A percentile compares a stretch with the other conserved stretches of the same genome.
These are phyloP conservation scores for Aeschynomene evenia DNA, from an alignment of 306 rosid species.

Conservation along the genomic window DNA sequence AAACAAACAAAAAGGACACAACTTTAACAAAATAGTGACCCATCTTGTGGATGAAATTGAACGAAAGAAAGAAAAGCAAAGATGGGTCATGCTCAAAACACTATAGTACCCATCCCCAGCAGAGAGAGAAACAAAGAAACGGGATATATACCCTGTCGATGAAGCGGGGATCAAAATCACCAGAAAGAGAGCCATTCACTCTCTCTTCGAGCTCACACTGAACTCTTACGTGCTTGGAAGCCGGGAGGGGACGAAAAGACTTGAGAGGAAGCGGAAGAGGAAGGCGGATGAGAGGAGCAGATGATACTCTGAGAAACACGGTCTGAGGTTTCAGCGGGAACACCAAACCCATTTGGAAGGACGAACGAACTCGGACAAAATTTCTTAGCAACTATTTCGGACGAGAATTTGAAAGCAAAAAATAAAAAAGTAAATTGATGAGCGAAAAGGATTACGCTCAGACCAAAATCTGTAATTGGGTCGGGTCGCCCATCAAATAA, in stretches of 20 bases:
- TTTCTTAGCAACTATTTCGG: not conserved
- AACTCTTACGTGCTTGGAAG: constrained; percentile 46
- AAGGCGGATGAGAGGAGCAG: constrained; percentile 1
- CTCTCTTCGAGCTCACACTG: constrained; percentile 67
- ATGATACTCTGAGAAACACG: constrained; percentile 33
- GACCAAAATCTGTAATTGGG: too few species aligned
- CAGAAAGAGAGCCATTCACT: constrained; percentile 71
- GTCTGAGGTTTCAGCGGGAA: constrained; percentile 34
- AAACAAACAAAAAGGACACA: not conserved
- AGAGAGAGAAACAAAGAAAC: not conserved
- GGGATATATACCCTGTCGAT: constrained; percentile 58
- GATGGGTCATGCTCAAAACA: not conserved
- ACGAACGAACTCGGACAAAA: not conserved
- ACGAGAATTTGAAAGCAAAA: not conserved
- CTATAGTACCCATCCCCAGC: not conserved
- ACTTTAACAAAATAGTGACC: not conserved
- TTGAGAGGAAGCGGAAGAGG: constrained; percentile 29
- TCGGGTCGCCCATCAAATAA: too few species aligned
- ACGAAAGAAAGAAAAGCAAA: constrained; percentile 13
- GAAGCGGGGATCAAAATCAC: constrained; percentile 74
- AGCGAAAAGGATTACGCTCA: too few species aligned
- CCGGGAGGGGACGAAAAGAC: constrained; percentile 33
- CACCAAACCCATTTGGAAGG: constrained; percentile 41
- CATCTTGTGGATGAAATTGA: not conserved
- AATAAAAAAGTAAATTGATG: too few species aligned